A percentile compares a stretch with the other conserved stretches of the same genome.
Evolutionary conservation across 2,329 filamentous ascomycete genomes (phyloP).

Genomic region (Calonectria henricotiae): DNA sequence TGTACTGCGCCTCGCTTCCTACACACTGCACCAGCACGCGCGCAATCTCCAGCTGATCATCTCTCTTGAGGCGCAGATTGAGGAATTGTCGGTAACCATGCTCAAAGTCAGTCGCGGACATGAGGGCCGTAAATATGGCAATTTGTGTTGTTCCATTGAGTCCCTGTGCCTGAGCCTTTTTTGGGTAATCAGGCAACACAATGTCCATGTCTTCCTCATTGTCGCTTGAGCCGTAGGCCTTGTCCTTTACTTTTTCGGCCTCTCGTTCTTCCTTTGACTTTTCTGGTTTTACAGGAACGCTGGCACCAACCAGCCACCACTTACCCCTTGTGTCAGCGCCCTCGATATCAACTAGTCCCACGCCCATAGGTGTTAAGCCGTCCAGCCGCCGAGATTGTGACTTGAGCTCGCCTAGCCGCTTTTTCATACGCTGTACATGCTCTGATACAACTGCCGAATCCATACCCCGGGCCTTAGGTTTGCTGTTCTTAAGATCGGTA

Average conservation of each 20-base stretch:
- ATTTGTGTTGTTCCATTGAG: constrained; percentile 91
- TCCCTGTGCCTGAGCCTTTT: constrained; percentile 84
- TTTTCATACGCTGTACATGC: constrained; percentile 91
- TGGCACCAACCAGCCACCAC: constrained; percentile 99
- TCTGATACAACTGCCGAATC: constrained; percentile 84
- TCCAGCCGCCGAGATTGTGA: constrained; percentile 72
- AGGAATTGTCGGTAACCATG: constrained; percentile 86
- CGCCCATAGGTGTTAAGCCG: constrained; percentile 84
- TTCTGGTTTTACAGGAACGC: constrained; percentile 73
- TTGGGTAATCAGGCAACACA: constrained; percentile 76
- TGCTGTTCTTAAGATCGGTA: constrained; percentile 94
- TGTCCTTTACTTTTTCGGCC: constrained; percentile 53
- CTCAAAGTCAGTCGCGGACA: constrained; percentile 87
- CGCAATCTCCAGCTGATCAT: constrained; percentile 89
- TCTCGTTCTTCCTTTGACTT: constrained; percentile 45
- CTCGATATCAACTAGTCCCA: constrained; percentile 86
- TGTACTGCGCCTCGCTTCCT: constrained; percentile 87
- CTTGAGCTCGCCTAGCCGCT: constrained; percentile 85
- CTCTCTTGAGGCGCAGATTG: constrained; percentile 88
- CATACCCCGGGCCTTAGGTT: constrained; percentile 81
- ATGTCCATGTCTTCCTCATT: constrained; percentile 64
- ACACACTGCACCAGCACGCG: constrained; percentile 91
- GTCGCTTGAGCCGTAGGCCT: constrained; percentile 54
- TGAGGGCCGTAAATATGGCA: constrained; percentile 93
- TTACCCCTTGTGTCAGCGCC: constrained; percentile 91